phyloP scores from a whole-genome alignment of 768 basidiomycete species.

The Tylopilus plumbeoviolaceoides region DNA sequence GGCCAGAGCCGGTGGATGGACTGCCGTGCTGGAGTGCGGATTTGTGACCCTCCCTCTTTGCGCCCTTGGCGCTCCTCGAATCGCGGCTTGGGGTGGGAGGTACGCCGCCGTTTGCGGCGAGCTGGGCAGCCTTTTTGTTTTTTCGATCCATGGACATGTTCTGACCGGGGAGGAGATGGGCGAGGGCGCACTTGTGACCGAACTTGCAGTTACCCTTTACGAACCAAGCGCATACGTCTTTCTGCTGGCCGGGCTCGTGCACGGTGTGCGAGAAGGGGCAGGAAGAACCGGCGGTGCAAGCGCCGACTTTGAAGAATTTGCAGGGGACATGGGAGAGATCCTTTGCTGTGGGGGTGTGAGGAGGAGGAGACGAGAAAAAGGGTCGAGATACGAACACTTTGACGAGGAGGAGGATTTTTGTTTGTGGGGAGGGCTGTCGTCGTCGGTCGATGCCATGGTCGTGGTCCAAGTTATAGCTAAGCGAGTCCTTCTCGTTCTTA shows the following conservation, averaged over 20 bases:
- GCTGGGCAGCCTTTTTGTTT: slow-evolving; percentile 91
- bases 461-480: background rate
- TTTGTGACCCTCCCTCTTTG: slow-evolving; percentile 34
- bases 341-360: slow-evolving; percentile 48
- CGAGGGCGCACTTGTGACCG: slow-evolving; percentile 83
- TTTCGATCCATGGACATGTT: slow-evolving; percentile 94
- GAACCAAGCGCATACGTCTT: slow-evolving; percentile 85
- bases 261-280: slow-evolving; percentile 91
- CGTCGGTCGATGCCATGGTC: slow-evolving; percentile 22
- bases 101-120: slow-evolving; percentile 47
- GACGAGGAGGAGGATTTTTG: slow-evolving; percentile 27
- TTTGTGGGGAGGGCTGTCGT: slow-evolving; percentile 8
- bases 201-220: slow-evolving; percentile 91
- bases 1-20: slow-evolving; percentile 15
- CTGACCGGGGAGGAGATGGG: slow-evolving; percentile 92
- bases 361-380: background rate
- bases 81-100: slow-evolving; percentile 29
- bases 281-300: slow-evolving; percentile 88
- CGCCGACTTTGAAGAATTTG: slow-evolving; percentile 94
- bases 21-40: slow-evolving; percentile 15
- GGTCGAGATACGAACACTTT: slow-evolving; percentile 26
- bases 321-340: slow-evolving; percentile 96
- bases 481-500: too few relatives aligned
- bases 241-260: slow-evolving; percentile 71
- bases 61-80: slow-evolving; percentile 31